Conservation (phyloP, 495 filamentous ascomycete species). For the Tuber magnatum region DNA sequence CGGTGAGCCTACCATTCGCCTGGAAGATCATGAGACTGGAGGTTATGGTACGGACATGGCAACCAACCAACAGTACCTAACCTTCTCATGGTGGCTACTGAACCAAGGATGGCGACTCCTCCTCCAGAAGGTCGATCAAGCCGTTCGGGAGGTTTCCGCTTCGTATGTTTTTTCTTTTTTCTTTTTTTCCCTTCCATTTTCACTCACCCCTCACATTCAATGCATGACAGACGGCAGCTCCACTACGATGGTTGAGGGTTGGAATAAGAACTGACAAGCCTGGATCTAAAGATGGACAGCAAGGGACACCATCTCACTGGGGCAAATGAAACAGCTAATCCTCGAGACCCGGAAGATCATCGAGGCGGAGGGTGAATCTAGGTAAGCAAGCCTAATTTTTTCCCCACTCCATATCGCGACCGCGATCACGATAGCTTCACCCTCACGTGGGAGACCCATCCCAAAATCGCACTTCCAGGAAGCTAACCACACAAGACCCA, state of each 20-base stretch:
- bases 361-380: slow-evolving; percentile 66
- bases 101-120: slow-evolving; percentile 81
- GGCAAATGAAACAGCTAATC: slow-evolving; percentile 67
- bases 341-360: slow-evolving; percentile 71
- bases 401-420: background rate
- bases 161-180: slow-evolving; percentile 37
- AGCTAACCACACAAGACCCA: slow-evolving; percentile 43
- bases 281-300: slow-evolving; percentile 54
- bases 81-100: slow-evolving; percentile 96
- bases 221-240: background rate
- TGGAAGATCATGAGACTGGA: slow-evolving; percentile 79
- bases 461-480: background rate
- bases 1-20: slow-evolving; percentile 60
- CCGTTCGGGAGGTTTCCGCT: slow-evolving; percentile 81
- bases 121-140: slow-evolving; percentile 65
- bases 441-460: slow-evolving; percentile 1
- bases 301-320: slow-evolving; percentile 76
- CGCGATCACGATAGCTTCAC: slow-evolving; percentile 3
- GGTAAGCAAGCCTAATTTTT: slow-evolving; percentile 44
- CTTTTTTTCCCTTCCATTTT: background rate
- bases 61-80: slow-evolving; percentile 86
- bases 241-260: background rate
- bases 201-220: background rate
- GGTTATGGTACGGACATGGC: slow-evolving; percentile 86
- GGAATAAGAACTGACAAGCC: slow-evolving; percentile 12